phyloP scores from a whole-genome alignment of 345 rosid genomes.

The Punica granatum region DNA sequence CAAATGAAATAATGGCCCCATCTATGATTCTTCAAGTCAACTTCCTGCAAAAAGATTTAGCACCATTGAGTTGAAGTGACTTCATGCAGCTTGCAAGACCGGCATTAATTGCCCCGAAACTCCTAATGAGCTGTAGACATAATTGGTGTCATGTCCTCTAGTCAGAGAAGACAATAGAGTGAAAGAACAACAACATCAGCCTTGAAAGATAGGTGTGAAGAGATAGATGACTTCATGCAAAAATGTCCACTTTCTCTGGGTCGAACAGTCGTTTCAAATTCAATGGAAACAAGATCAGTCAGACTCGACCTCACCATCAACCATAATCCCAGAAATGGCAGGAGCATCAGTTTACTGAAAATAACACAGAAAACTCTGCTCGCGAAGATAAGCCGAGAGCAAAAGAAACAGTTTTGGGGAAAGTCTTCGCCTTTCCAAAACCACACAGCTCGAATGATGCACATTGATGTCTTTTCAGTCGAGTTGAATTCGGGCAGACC shows the following conservation, averaged over 20 bases:
- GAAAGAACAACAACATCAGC: neutral
- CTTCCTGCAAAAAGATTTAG: constrained; percentile 46
- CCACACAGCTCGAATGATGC: too few relatives aligned
- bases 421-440: neutral
- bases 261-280: neutral
- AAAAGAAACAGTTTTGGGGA: neutral
- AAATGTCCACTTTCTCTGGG: neutral
- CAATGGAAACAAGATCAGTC: neutral
- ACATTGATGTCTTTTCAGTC: too few relatives aligned
- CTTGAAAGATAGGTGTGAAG: neutral
- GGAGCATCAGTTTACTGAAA: neutral
- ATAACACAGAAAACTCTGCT: neutral
- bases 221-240: neutral
- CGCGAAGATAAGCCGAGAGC: neutral
- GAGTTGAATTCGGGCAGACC: constrained; percentile 26
- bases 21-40: constrained; percentile 81
- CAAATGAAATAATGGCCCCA: constrained; percentile 98
- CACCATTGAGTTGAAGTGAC: neutral
- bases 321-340: neutral
- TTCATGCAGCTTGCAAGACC: too few relatives aligned
- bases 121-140: too few relatives aligned
- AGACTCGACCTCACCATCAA: neutral
- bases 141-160: too few relatives aligned
- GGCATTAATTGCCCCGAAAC: too few relatives aligned
- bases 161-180: neutral